Evolutionary conservation across 225 moss, liverwort and hornwort species (phyloP).

Genomic region (Climacium dendroides): DNA sequence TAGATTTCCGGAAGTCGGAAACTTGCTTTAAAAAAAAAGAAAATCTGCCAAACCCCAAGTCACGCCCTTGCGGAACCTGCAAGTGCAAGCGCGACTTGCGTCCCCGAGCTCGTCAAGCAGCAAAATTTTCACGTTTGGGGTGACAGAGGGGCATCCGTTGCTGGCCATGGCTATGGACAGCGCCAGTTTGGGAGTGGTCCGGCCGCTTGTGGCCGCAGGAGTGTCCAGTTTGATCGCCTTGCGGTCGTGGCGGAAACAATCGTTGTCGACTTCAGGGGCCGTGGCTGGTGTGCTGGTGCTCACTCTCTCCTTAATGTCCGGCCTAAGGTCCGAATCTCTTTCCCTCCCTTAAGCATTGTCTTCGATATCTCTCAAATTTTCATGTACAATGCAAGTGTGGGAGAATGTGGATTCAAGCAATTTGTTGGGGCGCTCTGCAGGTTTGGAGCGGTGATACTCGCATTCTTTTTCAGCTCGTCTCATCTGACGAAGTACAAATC

Average conservation of each 20-base stretch:
- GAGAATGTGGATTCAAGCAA: not conserved
- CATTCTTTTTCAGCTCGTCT: constrained; percentile 87
- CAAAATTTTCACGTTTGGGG: too few relatives aligned
- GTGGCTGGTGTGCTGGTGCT: constrained; percentile 59
- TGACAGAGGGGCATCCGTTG: not conserved
- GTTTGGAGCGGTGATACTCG: constrained; percentile 79
- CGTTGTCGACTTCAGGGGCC: constrained; percentile 77
- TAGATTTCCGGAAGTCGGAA: not conserved
- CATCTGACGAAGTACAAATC: constrained; percentile 60
- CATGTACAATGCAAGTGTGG: not conserved
- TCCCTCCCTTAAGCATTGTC: not conserved
- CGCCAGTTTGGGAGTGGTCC: constrained; percentile 31
- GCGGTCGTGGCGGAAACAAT: constrained; percentile 62
- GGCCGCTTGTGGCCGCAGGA: constrained; percentile 48
- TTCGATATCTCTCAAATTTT: not conserved
- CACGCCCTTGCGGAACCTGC: not conserved
- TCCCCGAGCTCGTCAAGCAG: not conserved
- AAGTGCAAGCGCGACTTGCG: not conserved
- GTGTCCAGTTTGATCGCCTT: constrained; percentile 41
- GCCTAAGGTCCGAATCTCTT: constrained; percentile 36
- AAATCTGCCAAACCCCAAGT: not conserved
- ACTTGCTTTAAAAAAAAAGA: not conserved
- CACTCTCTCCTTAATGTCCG: constrained; percentile 56
- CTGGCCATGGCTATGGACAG: not conserved
- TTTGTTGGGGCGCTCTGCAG: constrained; percentile 15